Conservation (phyloP, 768 basidiomycete genomes). For the Termitomyces sp. region DNA sequence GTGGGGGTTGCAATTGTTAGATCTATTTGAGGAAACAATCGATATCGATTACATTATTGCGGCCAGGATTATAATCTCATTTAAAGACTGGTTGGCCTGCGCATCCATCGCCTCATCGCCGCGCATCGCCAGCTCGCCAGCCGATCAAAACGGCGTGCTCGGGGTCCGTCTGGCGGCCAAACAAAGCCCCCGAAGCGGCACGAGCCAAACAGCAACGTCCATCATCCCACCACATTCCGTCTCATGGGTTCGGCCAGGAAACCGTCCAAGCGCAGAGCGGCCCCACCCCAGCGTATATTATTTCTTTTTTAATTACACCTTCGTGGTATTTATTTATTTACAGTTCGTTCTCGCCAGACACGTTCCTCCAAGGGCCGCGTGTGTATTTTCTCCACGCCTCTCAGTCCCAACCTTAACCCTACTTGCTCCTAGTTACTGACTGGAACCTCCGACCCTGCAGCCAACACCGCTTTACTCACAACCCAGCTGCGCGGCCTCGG, state of each 20-base stretch:
- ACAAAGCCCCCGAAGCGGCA: no score
- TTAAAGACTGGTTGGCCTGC: no score
- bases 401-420: constrained; percentile 21
- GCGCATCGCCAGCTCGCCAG: no score
- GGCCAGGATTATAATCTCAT: no score
- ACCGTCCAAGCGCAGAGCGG: constrained; percentile 1
- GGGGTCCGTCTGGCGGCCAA: no score
- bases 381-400: constrained; percentile 19
- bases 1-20: no score
- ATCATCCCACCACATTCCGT: background rate
- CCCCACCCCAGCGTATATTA: constrained; percentile 14
- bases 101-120: no score
- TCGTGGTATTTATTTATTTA: constrained; percentile 3
- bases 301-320: background rate
- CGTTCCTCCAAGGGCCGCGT: constrained; percentile 34
- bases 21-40: background rate
- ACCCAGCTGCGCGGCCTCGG: constrained; percentile 74
- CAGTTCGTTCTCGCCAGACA: constrained; percentile 34
- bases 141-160: no score
- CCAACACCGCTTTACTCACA: constrained; percentile 39
- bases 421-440: constrained; percentile 29
- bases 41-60: no score
- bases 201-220: background rate
- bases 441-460: constrained; percentile 10
- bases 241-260: constrained; percentile 17